Evolutionary conservation across 148 eudicot species (phyloP).

Genomic region (Rhododendron griersonianum): DNA sequence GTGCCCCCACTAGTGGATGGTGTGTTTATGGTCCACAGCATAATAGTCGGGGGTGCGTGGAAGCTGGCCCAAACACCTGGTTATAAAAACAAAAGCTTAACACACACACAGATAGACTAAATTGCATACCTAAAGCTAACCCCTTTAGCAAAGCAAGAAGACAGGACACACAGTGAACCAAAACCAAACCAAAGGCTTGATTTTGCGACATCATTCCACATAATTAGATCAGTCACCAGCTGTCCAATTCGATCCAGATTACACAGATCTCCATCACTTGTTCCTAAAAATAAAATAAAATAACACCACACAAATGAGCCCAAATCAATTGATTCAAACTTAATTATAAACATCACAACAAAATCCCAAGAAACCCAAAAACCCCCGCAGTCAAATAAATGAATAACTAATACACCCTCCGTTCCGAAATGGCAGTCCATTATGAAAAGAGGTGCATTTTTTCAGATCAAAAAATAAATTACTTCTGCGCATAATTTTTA

Average conservation of each 20-base stretch:
- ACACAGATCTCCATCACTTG: slow-evolving; percentile 37
- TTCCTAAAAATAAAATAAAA: slow-evolving; percentile 26
- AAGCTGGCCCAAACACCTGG: not conserved
- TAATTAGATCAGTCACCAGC: slow-evolving; percentile 53
- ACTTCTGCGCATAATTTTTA: too few species aligned
- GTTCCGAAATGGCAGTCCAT: not conserved
- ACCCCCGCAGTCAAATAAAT: not conserved
- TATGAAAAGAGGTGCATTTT: not conserved
- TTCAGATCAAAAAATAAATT: not conserved
- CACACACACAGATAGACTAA: not conserved
- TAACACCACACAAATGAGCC: not conserved
- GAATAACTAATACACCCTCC: not conserved
- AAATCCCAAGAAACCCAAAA: not conserved
- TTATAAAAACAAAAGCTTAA: not conserved
- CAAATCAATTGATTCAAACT: not conserved
- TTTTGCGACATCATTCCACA: slow-evolving; percentile 90
- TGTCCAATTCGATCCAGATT: slow-evolving; percentile 55
- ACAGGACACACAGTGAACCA: slow-evolving; percentile 74
- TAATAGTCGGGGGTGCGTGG: not conserved
- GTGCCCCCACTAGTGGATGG: too few species aligned
- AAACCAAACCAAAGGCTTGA: slow-evolving; percentile 97
- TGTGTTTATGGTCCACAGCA: not conserved
- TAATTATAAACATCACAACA: not conserved
- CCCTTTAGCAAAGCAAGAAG: slow-evolving; percentile 78
- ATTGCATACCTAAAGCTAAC: slow-evolving; percentile 56